Conservation (phyloP, 345 rosid genomes). For the Pistacia atlantica region DNA sequence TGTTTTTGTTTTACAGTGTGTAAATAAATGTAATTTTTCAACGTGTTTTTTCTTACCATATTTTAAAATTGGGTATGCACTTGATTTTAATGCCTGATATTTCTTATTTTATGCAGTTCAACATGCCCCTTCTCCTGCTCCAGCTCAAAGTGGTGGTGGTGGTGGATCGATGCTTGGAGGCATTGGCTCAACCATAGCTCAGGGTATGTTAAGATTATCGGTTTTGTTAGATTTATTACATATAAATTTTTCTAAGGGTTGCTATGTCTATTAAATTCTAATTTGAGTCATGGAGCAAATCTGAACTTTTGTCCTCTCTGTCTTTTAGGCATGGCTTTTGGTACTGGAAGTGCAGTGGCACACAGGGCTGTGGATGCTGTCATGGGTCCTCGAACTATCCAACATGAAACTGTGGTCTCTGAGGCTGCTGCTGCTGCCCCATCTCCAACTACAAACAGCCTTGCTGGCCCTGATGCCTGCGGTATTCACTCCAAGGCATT, state of each 20-base stretch:
- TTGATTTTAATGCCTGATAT: neutral
- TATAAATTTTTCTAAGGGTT: neutral
- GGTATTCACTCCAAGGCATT: no score
- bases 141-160: slow-evolving; percentile 63
- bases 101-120: slow-evolving; percentile 45
- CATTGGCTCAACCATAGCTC: slow-evolving; percentile 96
- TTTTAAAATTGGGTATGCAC: no score
- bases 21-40: neutral
- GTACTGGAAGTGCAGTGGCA: slow-evolving; percentile 92
- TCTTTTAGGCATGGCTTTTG: slow-evolving; percentile 85
- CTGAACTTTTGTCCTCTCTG: neutral
- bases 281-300: neutral
- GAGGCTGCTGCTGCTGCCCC: slow-evolving; percentile 53
- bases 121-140: slow-evolving; percentile 90
- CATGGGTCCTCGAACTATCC: slow-evolving; percentile 94
- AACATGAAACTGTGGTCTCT: slow-evolving; percentile 69
- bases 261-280: neutral
- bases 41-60: neutral
- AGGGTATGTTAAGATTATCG: slow-evolving; percentile 51
- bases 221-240: neutral
- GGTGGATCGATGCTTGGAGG: slow-evolving; percentile 68
- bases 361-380: slow-evolving; percentile 96
- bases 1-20: neutral
- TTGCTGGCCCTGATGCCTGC: slow-evolving; percentile 23
- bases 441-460: slow-evolving; percentile 44